Evolutionary conservation across 371 early-diverging fungal species (phyloP).

Genomic region (Actinomortierella ambigua): DNA sequence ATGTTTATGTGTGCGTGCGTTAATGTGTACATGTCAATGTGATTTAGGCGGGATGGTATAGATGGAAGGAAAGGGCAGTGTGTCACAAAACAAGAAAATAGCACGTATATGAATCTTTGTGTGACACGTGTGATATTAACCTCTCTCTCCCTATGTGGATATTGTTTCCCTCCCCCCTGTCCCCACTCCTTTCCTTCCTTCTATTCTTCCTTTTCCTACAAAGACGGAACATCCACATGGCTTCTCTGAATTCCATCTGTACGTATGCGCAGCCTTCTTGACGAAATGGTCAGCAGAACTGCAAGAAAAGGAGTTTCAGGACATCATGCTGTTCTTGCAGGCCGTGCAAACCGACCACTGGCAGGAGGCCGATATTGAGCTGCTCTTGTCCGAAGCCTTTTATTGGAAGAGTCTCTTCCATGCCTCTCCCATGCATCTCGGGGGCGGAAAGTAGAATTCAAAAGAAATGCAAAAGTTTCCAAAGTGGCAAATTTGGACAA

Average conservation of each 20-base stretch:
- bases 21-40: constrained; percentile 15
- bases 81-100: neutral
- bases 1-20: neutral
- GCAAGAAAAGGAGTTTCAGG: constrained; percentile 90
- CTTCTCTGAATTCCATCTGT: constrained; percentile 95
- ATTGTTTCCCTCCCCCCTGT: too few relatives aligned
- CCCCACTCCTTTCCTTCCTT: constrained; percentile 3
- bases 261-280: constrained; percentile 97
- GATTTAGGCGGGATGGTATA: too few relatives aligned
- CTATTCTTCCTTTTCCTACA: neutral
- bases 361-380: constrained; percentile 90
- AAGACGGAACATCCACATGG: constrained; percentile 88
- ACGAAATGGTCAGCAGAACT: constrained; percentile 91
- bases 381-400: constrained; percentile 93
- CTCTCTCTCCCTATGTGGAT: too few relatives aligned
- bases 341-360: constrained; percentile 87
- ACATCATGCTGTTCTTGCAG: constrained; percentile 94
- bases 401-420: constrained; percentile 96
- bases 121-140: too few relatives aligned
- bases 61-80: neutral
- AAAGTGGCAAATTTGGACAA: neutral
- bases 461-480: neutral
- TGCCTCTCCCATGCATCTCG: constrained; percentile 76
- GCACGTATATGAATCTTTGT: neutral
- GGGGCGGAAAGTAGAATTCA: constrained; percentile 23